These are phyloP conservation scores for Rhodotorula sp. DNA, from an alignment of 1,284 basidiomycete genomes.

Conservation along the genomic window DNA sequence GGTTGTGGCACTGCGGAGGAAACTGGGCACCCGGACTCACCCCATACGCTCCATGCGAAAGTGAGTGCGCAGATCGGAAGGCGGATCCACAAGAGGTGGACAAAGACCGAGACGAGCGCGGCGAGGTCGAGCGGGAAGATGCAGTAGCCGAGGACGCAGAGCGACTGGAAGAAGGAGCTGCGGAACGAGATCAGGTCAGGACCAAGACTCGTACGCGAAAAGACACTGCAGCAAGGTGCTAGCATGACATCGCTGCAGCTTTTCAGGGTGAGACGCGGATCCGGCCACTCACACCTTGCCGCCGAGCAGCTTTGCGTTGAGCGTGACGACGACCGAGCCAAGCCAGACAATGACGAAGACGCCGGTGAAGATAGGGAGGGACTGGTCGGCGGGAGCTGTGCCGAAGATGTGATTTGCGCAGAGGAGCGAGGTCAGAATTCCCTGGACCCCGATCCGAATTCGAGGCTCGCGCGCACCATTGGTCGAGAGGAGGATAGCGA, in stretches of 20 bases:
- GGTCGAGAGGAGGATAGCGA: constrained; percentile 83
- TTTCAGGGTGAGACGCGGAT: too few species aligned
- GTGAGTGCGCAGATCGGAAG: constrained; percentile 77
- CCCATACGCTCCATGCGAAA: constrained; percentile 95
- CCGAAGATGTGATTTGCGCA: constrained; percentile 1
- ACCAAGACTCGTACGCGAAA: too few species aligned
- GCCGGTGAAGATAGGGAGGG: constrained; percentile 84
- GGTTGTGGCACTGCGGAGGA: neutral
- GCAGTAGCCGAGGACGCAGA: constrained; percentile 88
- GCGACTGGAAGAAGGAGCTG: constrained; percentile 91
- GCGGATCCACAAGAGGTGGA: constrained; percentile 79
- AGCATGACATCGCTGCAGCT: neutral
- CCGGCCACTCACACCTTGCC: constrained; percentile 74
- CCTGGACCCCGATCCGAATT: neutral
- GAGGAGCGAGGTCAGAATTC: neutral
- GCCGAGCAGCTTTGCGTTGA: constrained; percentile 94
- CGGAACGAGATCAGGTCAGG: neutral
- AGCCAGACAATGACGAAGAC: constrained; percentile 86
- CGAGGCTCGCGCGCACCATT: constrained; percentile 62
- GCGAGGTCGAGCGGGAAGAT: constrained; percentile 86
- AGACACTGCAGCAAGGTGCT: neutral
- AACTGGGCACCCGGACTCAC: constrained; percentile 54
- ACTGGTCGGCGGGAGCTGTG: constrained; percentile 75
- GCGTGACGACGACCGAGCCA: constrained; percentile 81
- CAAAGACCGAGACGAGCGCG: constrained; percentile 80